These are phyloP conservation scores for Trichoderma asperellum DNA, from an alignment of 2,329 filamentous ascomycete genomes.

Conservation along the genomic window DNA sequence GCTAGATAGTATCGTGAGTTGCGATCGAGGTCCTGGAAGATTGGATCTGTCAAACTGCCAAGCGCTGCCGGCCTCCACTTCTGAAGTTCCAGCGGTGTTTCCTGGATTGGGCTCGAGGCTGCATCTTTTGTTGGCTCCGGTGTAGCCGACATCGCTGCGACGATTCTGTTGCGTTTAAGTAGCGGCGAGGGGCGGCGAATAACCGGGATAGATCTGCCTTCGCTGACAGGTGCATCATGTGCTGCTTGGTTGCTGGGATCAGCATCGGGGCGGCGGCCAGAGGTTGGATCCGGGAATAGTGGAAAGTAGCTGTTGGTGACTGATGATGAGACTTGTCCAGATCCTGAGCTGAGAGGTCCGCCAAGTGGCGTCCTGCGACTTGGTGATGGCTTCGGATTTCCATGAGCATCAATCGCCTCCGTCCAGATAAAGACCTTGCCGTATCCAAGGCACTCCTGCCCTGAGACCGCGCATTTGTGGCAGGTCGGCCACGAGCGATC, in stretches of 20 bases:
- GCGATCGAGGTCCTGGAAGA: conserved; percentile 57
- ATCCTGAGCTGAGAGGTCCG: conserved; percentile 20
- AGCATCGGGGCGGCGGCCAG: conserved; percentile 3
- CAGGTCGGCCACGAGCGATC: conserved; percentile 63
- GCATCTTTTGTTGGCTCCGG: conserved; percentile 17
- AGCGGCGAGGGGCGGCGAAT: conserved; percentile 24
- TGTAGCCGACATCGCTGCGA: conserved; percentile 22
- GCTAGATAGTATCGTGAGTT: conserved; percentile 53
- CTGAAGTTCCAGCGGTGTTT: neutral
- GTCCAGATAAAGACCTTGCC: conserved; percentile 65
- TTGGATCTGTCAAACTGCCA: conserved; percentile 54
- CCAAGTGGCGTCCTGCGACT: conserved; percentile 31
- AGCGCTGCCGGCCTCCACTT: conserved; percentile 24
- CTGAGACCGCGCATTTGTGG: conserved; percentile 60
- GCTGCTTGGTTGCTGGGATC: neutral
- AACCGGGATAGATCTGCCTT: conserved; percentile 12
- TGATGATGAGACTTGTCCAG: conserved; percentile 22
- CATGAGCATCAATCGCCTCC: conserved; percentile 53
- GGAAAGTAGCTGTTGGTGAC: conserved; percentile 27
- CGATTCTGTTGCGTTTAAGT: conserved; percentile 6
- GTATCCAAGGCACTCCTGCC: conserved; percentile 64
- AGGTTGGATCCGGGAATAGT: conserved; percentile 13
- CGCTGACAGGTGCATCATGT: conserved; percentile 9
- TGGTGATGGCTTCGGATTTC: conserved; percentile 47
- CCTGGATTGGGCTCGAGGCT: conserved; percentile 12